Base-by-base conservation (phyloP, 202 grass and related monocot species). In the Carex sylvatica region DNA sequence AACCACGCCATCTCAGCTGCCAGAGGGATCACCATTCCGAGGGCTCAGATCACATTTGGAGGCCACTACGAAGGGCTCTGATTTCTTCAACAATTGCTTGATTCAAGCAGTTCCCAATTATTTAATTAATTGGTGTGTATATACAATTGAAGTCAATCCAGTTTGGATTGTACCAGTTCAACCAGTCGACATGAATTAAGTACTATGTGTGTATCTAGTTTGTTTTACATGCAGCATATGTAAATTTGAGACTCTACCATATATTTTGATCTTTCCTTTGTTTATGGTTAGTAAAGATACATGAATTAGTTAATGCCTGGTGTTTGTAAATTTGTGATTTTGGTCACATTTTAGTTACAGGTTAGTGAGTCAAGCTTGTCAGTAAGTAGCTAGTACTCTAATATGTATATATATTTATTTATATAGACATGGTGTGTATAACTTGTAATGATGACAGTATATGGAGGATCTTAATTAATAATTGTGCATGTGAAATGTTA, bases 41-140 rank as follows among this genome's bases (percentile, higher is more conserved):
- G 44, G 80, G 80, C 80, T 56, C 80, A 82, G 63, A 82, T 82
- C 44, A 56, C 80, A 18, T 82, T 82, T 13, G 80, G 80, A 67
- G 80, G 80, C 22, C 47, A 70, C 63, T 82, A 70, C 8, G 62
- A 82, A 55, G 63, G 72, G 14, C 6, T 56, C 72, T 75, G 49
- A 75, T 54, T 55, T n/a, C 22, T 73, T 73, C 11, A 52, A 1
- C 18, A 11, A 62, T 42, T n/a, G 36, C 13, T 33, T 16, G 24
- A 15, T 31, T 16, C 30, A 35, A 13, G 24, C 19, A 49, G 69
- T 49, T 74, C 42, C 12, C 44, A 28, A 26, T 74, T 28, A 51
- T 52, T 16, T 13, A 30, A 74, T 28, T 53, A 66, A 66, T 66
- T 66, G 30, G 30, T 66, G 30, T 35, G 30, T 66, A 12, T 44